These are phyloP conservation scores for Sporodiniella umbellata DNA, from an alignment of 371 early-diverging fungal genomes.

Conservation along the genomic window DNA sequence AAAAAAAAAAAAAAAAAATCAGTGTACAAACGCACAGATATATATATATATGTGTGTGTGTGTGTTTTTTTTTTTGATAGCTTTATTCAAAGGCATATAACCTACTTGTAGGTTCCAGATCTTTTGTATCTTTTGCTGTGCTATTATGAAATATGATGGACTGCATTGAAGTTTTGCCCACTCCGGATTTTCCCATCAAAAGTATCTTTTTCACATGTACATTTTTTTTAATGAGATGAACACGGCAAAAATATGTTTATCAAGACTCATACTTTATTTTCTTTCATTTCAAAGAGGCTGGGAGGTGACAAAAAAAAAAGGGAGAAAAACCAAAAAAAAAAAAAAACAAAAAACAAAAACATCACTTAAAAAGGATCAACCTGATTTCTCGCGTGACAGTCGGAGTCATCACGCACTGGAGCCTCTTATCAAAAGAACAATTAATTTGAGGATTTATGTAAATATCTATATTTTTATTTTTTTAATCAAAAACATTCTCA, in stretches of 20 bases:
- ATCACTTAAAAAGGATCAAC: not conserved
- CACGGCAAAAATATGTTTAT: no score
- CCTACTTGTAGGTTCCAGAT: conserved; percentile 93
- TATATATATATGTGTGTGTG: no score
- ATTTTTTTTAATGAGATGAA: no score
- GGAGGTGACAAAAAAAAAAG: not conserved
- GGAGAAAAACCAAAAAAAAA: not conserved
- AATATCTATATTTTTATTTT: not conserved
- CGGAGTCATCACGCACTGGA: not conserved
- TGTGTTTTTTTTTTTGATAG: not conserved
- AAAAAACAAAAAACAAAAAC: not conserved
- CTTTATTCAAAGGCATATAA: no score
- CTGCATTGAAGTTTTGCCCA: conserved; percentile 97
- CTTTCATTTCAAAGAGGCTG: not conserved
- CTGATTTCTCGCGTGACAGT: not conserved
- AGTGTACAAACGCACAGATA: no score
- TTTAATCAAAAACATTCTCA: not conserved
- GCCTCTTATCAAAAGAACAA: no score
- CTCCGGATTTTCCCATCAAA: conserved; percentile 93
- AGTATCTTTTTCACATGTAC: conserved; percentile 45
- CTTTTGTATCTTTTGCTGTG: conserved; percentile 88
- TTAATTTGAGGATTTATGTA: no score
- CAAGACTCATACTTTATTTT: not conserved
- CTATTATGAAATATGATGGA: conserved; percentile 97
- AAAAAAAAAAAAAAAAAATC: no score